Conservation (phyloP, 169 alveolate species). For the Babesia bigemina region DNA sequence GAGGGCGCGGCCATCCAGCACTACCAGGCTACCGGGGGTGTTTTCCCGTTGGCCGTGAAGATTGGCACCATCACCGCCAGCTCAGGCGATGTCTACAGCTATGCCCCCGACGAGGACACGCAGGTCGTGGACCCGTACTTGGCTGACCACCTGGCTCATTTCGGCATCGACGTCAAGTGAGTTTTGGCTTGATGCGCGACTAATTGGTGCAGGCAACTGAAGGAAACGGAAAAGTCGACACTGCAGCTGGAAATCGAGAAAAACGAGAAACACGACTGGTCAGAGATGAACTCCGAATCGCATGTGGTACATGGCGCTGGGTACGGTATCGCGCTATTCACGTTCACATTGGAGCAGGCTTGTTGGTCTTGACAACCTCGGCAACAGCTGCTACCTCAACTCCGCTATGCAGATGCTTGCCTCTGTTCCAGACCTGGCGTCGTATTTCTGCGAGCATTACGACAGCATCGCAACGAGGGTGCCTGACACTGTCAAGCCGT, state of each 20-base stretch:
- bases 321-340: slow-evolving; percentile 46
- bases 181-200: slow-evolving; percentile 21
- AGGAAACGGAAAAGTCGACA: slow-evolving; percentile 84
- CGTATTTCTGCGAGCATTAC: slow-evolving; percentile 31
- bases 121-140: slow-evolving; percentile 86
- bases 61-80: slow-evolving; percentile 90
- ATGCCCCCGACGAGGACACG: slow-evolving; percentile 86
- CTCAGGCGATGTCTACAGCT: slow-evolving; percentile 90
- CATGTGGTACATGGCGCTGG: slow-evolving; percentile 63
- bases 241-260: slow-evolving; percentile 84
- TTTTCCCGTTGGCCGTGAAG: slow-evolving; percentile 89
- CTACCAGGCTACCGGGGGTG: slow-evolving; percentile 77
- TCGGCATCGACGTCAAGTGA: slow-evolving; percentile 87
- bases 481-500: slow-evolving; percentile 1
- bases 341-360: slow-evolving; percentile 47
- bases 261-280: slow-evolving; percentile 81
- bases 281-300: slow-evolving; percentile 63
- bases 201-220: slow-evolving; percentile 40
- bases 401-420: slow-evolving; percentile 74
- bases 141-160: slow-evolving; percentile 83
- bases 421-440: slow-evolving; percentile 23
- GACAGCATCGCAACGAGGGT: slow-evolving; percentile 18
- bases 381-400: slow-evolving; percentile 86
- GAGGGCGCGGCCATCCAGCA: slow-evolving; percentile 91
- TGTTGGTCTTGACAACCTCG: slow-evolving; percentile 82